Percentiles rank a stretch among this genome's conserved stretches.
These are phyloP conservation scores for Amauroascus verrucosus DNA, from an alignment of 2,329 filamentous ascomycete species.

Conservation along the genomic window DNA sequence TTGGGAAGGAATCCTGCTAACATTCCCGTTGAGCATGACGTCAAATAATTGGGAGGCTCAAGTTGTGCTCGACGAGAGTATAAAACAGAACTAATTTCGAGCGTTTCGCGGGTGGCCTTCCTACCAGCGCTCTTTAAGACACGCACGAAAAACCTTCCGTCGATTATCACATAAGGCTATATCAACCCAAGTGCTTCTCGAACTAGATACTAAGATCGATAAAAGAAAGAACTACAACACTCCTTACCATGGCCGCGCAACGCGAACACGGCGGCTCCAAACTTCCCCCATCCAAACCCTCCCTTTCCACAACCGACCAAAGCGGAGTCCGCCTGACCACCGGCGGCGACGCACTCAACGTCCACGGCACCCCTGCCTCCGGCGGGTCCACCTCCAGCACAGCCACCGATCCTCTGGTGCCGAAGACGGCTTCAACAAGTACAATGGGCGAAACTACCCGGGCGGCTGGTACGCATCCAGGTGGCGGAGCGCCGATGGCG, in stretches of 20 bases:
- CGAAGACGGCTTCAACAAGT: background rate
- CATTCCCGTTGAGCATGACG: background rate
- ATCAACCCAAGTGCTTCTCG: background rate
- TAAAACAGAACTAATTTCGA: too few relatives aligned
- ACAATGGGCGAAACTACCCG: slow-evolving; percentile 6
- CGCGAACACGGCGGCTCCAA: slow-evolving; percentile 7
- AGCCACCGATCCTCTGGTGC: background rate
- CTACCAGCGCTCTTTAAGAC: too few relatives aligned
- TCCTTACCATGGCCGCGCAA: background rate
- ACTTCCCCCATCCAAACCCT: slow-evolving; percentile 1
- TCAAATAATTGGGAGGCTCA: background rate
- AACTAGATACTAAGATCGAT: background rate
- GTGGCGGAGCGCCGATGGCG: background rate
- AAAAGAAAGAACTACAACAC: background rate
- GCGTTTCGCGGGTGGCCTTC: too few relatives aligned
- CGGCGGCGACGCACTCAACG: slow-evolving; percentile 3
- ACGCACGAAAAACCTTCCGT: too few relatives aligned
- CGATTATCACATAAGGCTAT: too few relatives aligned
- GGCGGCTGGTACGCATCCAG: background rate
- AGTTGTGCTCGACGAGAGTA: background rate
- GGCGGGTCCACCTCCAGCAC: background rate
- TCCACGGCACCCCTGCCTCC: background rate
- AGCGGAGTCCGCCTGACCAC: slow-evolving; percentile 5
- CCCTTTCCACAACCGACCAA: slow-evolving; percentile 1
- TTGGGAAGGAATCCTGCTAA: background rate